Conservation (phyloP, 495 filamentous ascomycete species). For the Penicillium lividum region DNA sequence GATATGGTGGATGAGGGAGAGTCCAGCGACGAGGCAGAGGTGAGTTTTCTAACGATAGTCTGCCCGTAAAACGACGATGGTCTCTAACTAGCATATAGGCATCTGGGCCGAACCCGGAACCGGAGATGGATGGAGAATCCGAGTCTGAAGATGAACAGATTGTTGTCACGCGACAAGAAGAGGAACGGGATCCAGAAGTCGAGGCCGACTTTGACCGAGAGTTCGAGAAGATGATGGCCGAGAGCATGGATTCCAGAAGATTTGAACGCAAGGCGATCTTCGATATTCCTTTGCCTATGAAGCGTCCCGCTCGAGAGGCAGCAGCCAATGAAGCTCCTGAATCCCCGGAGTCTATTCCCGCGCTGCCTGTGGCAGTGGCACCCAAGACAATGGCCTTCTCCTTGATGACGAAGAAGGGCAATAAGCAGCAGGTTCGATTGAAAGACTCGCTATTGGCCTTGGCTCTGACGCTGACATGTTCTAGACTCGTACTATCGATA, state of each 20-base stretch:
- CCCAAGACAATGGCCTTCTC: slow-evolving; percentile 88
- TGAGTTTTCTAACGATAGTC: slow-evolving; percentile 22
- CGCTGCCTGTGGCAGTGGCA: slow-evolving; percentile 40
- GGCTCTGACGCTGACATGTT: slow-evolving; percentile 9
- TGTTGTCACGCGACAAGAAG: slow-evolving; percentile 83
- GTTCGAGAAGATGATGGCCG: slow-evolving; percentile 97
- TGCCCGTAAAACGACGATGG: not conserved
- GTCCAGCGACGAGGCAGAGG: slow-evolving; percentile 61
- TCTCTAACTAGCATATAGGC: slow-evolving; percentile 32
- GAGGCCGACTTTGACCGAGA: slow-evolving; percentile 98
- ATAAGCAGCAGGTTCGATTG: slow-evolving; percentile 78
- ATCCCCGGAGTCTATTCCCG: slow-evolving; percentile 36
- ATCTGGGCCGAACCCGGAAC: slow-evolving; percentile 51
- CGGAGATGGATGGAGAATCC: slow-evolving; percentile 36
- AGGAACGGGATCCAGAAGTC: slow-evolving; percentile 88
- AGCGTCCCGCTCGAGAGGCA: slow-evolving; percentile 65
- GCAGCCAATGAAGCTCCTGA: slow-evolving; percentile 45
- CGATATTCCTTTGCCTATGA: slow-evolving; percentile 90
- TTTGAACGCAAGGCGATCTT: slow-evolving; percentile 93
- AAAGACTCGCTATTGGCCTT: not conserved
- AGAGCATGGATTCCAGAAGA: slow-evolving; percentile 89
- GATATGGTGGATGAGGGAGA: slow-evolving; percentile 60
- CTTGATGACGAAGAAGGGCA: slow-evolving; percentile 92
- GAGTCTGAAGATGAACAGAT: slow-evolving; percentile 82
- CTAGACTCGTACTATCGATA: slow-evolving; percentile 88